Conservation (phyloP, 2,329 filamentous ascomycete genomes). For the Colletotrichum phormii region DNA sequence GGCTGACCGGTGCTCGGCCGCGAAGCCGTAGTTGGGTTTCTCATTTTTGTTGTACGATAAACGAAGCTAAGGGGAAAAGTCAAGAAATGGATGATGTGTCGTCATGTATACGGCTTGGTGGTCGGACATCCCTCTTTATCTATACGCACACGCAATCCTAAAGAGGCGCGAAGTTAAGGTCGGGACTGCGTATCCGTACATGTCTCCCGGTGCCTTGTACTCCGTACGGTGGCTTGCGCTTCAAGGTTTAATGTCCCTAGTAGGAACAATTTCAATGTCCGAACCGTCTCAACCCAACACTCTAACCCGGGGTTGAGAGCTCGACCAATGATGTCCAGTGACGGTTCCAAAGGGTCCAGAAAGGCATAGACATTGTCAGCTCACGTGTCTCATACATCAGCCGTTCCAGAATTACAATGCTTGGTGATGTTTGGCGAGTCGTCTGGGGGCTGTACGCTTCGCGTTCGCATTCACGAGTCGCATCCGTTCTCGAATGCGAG, state of each 20-base stretch:
- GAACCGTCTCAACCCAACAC: neutral
- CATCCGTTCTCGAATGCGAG: neutral
- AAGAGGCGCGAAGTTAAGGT: neutral
- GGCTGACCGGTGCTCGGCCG: neutral
- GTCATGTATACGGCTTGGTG: neutral
- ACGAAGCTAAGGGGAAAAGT: neutral
- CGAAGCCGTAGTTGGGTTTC: neutral
- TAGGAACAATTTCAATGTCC: neutral
- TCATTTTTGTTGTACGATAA: slow-evolving; percentile 9
- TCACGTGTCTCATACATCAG: slow-evolving; percentile 37
- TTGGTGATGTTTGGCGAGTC: slow-evolving; percentile 2
- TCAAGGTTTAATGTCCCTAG: neutral
- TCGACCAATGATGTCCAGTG: slow-evolving; percentile 11
- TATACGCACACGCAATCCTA: neutral
- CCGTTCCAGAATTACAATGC: slow-evolving; percentile 29
- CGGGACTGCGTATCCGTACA: neutral
- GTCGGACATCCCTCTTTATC: slow-evolving; percentile 25
- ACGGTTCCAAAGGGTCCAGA: slow-evolving; percentile 1
- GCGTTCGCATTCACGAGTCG: slow-evolving; percentile 28
- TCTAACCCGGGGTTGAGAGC: neutral
- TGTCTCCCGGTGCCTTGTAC: neutral
- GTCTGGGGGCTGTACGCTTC: neutral
- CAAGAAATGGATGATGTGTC: neutral
- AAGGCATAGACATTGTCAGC: slow-evolving; percentile 9
- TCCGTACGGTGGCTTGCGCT: slow-evolving; percentile 22